A percentile compares a stretch with the other conserved stretches of the same genome.
These are phyloP conservation scores for Psilocybe azurescens DNA, from an alignment of 768 basidiomycete species.

Conservation along the genomic window DNA sequence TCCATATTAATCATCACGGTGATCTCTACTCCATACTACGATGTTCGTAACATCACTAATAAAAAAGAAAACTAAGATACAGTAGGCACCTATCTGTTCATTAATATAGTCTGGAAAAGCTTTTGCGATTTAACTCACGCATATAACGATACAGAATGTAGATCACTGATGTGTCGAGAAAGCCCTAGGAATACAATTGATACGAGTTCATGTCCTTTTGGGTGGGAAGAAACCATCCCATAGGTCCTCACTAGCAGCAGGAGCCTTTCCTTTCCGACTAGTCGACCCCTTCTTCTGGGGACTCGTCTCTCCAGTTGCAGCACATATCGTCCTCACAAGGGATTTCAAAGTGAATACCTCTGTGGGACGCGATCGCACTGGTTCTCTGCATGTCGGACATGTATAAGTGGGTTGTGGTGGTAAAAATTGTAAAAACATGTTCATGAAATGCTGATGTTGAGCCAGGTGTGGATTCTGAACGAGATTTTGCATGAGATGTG, in stretches of 20 bases:
- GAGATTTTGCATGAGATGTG: conserved; percentile 18
- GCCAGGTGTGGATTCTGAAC: conserved; percentile 28
- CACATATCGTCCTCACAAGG: conserved; percentile 55
- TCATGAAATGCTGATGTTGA: conserved; percentile 32
- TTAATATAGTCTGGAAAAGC: neutral
- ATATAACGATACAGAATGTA: neutral
- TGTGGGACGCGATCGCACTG: conserved; percentile 52
- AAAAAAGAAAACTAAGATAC: neutral
- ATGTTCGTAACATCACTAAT: conserved; percentile 7
- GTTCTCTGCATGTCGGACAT: conserved; percentile 69
- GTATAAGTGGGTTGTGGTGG: conserved; percentile 58
- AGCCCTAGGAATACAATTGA: neutral
- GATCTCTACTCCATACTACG: neutral
- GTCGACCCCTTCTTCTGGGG: conserved; percentile 35
- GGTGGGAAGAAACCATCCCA: conserved; percentile 56
- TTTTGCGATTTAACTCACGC: neutral
- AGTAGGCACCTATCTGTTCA: conserved; percentile 2
- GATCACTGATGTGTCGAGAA: neutral
- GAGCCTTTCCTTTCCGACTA: conserved; percentile 27
- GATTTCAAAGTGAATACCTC: conserved; percentile 69
- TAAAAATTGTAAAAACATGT: conserved; percentile 29
- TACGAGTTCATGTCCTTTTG: conserved; percentile 16
- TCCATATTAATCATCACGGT: neutral
- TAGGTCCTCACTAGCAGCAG: conserved; percentile 25
- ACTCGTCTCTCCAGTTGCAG: conserved; percentile 51